Evolutionary conservation across 108 stramenopile species (phyloP).

Genomic region (Cyclotella choctawhatcheeana): DNA sequence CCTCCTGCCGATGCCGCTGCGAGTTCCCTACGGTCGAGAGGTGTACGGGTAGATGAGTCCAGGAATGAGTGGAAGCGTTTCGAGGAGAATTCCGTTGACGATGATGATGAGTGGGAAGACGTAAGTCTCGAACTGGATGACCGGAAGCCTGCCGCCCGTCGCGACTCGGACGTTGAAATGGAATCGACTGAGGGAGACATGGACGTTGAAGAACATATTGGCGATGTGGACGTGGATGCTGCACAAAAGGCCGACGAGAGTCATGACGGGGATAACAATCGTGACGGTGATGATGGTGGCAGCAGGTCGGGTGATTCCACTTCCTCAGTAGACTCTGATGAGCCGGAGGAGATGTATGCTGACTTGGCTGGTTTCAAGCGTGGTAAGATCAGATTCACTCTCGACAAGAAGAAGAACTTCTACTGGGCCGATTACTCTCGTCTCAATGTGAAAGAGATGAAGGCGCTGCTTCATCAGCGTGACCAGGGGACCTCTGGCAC

Average conservation of each 20-base stretch:
- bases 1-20: no score
- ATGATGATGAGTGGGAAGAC: neutral
- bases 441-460: neutral
- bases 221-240: neutral
- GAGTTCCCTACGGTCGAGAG: neutral
- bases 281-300: neutral
- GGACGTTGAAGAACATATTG: neutral
- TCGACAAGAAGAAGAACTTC: neutral
- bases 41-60: neutral
- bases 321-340: neutral
- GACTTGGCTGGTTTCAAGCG: neutral
- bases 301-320: neutral
- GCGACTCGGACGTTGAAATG: neutral
- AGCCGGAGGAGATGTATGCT: conserved; percentile 6
- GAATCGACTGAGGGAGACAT: neutral
- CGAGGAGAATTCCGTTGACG: neutral
- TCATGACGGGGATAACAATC: neutral
- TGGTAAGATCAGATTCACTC: neutral
- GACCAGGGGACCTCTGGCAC: neutral
- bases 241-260: no score
- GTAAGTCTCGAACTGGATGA: neutral
- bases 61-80: neutral
- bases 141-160: neutral
- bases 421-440: neutral
- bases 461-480: neutral